These are phyloP conservation scores for Exophiala oligosperma DNA, from an alignment of 2,329 filamentous ascomycete genomes.

Conservation along the genomic window DNA sequence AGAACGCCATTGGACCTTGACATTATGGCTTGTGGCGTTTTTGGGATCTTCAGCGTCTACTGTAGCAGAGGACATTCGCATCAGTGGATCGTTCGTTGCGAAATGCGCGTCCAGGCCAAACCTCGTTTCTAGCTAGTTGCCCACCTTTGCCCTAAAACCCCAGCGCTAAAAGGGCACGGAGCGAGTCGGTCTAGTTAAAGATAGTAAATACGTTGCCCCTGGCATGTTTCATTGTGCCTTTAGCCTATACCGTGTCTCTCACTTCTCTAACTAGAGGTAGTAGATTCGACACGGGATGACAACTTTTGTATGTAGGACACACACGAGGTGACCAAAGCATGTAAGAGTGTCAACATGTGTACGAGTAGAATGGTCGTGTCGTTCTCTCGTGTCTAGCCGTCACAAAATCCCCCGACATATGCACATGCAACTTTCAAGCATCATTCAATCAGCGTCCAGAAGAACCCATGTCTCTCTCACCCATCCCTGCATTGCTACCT, in stretches of 20 bases:
- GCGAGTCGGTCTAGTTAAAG: slow-evolving; percentile 2
- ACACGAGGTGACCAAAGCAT: background rate
- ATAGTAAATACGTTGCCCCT: background rate
- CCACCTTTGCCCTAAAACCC: background rate
- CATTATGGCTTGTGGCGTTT: no score
- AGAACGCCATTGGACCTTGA: no score
- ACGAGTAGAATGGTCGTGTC: no score
- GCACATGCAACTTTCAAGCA: background rate
- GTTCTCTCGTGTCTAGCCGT: background rate
- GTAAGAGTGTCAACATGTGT: background rate
- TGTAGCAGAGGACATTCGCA: no score
- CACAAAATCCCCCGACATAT: background rate
- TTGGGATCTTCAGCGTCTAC: no score
- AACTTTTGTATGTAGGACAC: background rate
- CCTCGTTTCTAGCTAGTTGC: background rate
- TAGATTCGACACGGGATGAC: background rate
- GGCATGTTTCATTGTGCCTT: slow-evolving; percentile 1
- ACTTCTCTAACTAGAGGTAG: background rate
- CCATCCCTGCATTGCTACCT: no score
- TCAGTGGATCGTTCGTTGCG: background rate
- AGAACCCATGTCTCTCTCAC: no score
- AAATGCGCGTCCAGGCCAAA: background rate
- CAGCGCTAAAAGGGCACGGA: background rate
- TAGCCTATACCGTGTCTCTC: background rate
- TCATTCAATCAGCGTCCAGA: no score